These are phyloP conservation scores for Talaromyces thailandensis DNA, from an alignment of 495 filamentous ascomycete species.

Conservation along the genomic window DNA sequence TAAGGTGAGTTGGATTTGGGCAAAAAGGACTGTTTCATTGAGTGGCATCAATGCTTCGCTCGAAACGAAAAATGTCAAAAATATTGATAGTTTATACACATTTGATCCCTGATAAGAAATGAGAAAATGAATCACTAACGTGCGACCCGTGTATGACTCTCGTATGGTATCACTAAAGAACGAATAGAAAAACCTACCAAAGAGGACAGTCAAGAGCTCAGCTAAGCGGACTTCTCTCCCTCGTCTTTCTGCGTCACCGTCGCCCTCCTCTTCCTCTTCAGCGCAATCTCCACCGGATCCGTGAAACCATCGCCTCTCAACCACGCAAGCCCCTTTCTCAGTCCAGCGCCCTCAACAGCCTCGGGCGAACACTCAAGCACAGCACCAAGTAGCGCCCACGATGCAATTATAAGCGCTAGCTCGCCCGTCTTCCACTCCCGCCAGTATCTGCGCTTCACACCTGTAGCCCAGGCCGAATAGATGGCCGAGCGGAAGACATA, in stretches of 20 bases:
- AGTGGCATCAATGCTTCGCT: too few species aligned
- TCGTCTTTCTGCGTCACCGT: conserved; percentile 1
- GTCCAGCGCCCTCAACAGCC: conserved; percentile 54
- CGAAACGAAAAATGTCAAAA: too few species aligned
- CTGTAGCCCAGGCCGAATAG: conserved; percentile 83
- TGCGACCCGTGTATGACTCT: not conserved
- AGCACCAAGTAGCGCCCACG: conserved; percentile 66
- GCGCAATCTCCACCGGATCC: conserved; percentile 30
- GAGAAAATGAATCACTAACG: not conserved
- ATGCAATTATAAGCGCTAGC: conserved; percentile 67
- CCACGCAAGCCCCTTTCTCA: conserved; percentile 67
- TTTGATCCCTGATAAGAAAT: not conserved
- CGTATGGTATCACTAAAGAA: not conserved
- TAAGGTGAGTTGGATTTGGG: not conserved
- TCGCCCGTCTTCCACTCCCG: conserved; percentile 71
- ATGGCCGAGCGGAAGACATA: conserved; percentile 65
- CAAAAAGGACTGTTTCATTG: not conserved
- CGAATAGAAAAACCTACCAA: not conserved
- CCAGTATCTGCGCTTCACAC: conserved; percentile 78
- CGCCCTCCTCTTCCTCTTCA: conserved; percentile 22
- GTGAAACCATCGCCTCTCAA: conserved; percentile 61
- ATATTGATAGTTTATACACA: not conserved
- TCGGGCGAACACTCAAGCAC: conserved; percentile 65
- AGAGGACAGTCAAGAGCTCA: not conserved
- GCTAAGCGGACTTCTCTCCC: not conserved